Conservation (phyloP, 805 yeast genomes). For the Nakazawaea siamensis region DNA sequence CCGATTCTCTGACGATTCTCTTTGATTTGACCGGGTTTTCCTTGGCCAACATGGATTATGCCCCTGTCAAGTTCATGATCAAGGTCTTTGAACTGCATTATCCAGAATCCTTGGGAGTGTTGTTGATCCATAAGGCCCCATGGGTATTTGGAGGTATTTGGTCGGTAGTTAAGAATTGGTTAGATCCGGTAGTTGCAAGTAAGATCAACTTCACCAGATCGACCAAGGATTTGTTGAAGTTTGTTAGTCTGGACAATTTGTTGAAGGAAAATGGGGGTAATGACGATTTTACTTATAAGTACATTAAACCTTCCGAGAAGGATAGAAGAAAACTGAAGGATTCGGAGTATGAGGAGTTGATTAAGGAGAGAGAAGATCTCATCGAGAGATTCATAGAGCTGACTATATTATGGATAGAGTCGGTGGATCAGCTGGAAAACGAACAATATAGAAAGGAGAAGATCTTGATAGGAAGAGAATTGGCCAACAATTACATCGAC, state of each 20-base stretch:
- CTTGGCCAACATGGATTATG: slow-evolving; percentile 87
- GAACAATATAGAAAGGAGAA: slow-evolving; percentile 44
- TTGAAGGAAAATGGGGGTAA: slow-evolving; percentile 74
- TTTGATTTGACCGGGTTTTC: slow-evolving; percentile 86
- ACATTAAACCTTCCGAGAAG: slow-evolving; percentile 52
- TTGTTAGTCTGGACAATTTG: slow-evolving; percentile 49
- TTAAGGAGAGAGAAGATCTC: slow-evolving; percentile 46
- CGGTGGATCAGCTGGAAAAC: slow-evolving; percentile 42
- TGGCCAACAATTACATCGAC: slow-evolving; percentile 55
- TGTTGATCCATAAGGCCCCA: slow-evolving; percentile 90
- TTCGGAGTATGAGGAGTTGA: slow-evolving; percentile 35
- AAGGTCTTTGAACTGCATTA: slow-evolving; percentile 91
- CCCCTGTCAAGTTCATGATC: slow-evolving; percentile 83
- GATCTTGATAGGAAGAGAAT: slow-evolving; percentile 37
- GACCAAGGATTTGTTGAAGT: slow-evolving; percentile 55
- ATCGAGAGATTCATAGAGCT: slow-evolving; percentile 47
- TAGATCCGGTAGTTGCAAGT: slow-evolving; percentile 93
- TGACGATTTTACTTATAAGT: slow-evolving; percentile 49
- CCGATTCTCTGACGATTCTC: slow-evolving; percentile 73
- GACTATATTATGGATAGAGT: slow-evolving; percentile 75
- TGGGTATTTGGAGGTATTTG: slow-evolving; percentile 95
- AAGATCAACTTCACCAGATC: slow-evolving; percentile 79
- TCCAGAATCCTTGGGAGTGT: slow-evolving; percentile 84
- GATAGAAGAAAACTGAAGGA: slow-evolving; percentile 40
- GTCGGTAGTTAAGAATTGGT: slow-evolving; percentile 88